Evolutionary conservation across 169 alveolate species (phyloP), one percentile per base, ranked within the genome.

Genomic region (Plasmodium relictum): DNA sequence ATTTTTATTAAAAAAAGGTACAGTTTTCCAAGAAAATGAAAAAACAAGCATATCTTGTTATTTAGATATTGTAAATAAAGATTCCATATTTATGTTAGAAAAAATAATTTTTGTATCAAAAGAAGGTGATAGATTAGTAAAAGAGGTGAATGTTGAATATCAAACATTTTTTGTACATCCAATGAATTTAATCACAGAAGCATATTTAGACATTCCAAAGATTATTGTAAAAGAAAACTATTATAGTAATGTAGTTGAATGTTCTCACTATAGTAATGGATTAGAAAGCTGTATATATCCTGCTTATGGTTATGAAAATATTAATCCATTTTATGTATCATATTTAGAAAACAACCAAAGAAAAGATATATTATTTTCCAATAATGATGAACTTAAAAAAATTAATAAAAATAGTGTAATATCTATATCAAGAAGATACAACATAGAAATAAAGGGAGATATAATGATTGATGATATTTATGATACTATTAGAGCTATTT

Each of bases 91-190:
- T 37, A 69, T 86, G 92, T 63, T 86, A 44, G 92, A 86, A 54
- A 86, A 86, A 73, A 41, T 86, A 6, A 71, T 86, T 18, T 52
- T 86, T 62, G 74, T 86, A 56, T 63, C 86, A 39, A 71, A 86
- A 20, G 48, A 9, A 37, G 76, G 70, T 20, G 31, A 71, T 41
- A n/a, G 71, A 39, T 3, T 86, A 50, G 80, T 86, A 37, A 86
- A 52, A 54, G 87, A 69, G 52, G 16, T 71, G n/a, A 86, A 86
- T 52, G 92, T 86, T 20, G 92, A 86, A 73, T 86, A 86, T 73
- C 88, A 86, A 14, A 86, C 92, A 18, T 86, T 86, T 44, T 86
- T 86, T 73, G 92, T 86, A 14, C 87, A 59, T 54, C 92, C 92
- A 7, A 20, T n/a, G 22, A 41, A 50, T 24, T 52, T 86, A 72